These are phyloP conservation scores for Pleoardoris graminearum DNA, from an alignment of 2,329 filamentous ascomycete genomes.

Conservation along the genomic window DNA sequence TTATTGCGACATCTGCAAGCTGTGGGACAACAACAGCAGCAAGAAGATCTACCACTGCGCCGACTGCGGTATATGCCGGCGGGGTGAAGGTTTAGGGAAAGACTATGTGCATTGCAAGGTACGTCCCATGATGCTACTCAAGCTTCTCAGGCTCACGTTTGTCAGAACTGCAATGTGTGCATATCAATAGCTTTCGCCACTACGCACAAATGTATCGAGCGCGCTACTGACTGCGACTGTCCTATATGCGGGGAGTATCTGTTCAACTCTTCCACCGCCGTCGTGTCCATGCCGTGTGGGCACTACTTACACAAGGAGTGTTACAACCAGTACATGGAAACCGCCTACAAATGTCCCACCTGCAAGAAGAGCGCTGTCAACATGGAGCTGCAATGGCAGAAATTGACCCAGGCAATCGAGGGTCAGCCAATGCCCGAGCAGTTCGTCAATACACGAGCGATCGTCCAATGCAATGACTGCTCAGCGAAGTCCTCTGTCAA, in stretches of 20 bases:
- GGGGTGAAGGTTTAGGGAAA: conserved; percentile 88
- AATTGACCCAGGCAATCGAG: conserved; percentile 83
- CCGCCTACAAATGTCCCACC: conserved; percentile 93
- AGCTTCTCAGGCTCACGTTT: conserved; percentile 25
- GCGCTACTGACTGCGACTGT: conserved; percentile 92
- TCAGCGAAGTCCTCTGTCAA: conserved; percentile 80
- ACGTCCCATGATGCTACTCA: conserved; percentile 25
- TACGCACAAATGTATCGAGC: conserved; percentile 91
- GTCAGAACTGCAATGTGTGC: conserved; percentile 77
- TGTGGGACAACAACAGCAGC: conserved; percentile 91
- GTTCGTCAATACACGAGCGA: conserved; percentile 76
- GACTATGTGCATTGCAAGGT: conserved; percentile 99
- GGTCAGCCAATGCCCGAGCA: conserved; percentile 89
- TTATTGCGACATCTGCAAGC: conserved; percentile 91
- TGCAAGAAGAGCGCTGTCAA: conserved; percentile 97
- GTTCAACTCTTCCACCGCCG: conserved; percentile 84
- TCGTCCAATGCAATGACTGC: conserved; percentile 94
- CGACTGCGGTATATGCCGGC: conserved; percentile 93
- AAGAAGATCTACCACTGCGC: conserved; percentile 96
- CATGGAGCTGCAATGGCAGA: conserved; percentile 94
- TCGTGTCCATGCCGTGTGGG: conserved; percentile 93
- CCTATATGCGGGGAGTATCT: conserved; percentile 97
- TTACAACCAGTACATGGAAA: conserved; percentile 83
- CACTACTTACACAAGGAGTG: conserved; percentile 94
- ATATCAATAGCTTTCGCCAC: conserved; percentile 84